Conservation (phyloP, 1,284 basidiomycete genomes). For the Coniferiporia weirii region DNA sequence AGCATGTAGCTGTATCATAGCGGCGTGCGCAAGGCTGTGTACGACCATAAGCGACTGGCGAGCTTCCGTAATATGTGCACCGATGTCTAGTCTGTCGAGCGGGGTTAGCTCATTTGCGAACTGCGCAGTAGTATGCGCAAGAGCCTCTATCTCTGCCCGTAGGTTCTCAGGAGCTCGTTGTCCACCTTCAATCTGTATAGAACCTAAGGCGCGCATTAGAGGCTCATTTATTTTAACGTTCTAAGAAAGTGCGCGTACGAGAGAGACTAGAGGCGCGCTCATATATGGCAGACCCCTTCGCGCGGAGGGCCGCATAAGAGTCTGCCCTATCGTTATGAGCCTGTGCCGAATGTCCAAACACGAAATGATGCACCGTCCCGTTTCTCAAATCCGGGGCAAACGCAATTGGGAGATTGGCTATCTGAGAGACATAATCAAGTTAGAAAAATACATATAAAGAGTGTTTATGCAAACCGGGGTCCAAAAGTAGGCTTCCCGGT, state of each 20-base stretch:
- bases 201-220: not conserved
- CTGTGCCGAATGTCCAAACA: not conserved
- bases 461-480: not conserved
- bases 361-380: conserved; percentile 1
- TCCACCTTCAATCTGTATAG: not conserved
- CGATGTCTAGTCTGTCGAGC: conserved; percentile 18
- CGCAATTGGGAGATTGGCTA: not conserved
- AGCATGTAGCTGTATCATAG: conserved; percentile 33
- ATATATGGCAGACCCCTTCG: conserved; percentile 10
- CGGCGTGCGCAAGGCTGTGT: conserved; percentile 30
- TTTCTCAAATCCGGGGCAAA: not conserved
- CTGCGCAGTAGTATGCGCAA: conserved; percentile 26
- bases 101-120: conserved; percentile 27
- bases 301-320: conserved; percentile 1
- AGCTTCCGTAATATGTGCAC: conserved; percentile 14
- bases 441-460: not conserved
- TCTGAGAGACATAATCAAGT: not conserved
- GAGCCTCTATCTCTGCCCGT: not conserved
- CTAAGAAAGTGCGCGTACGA: not conserved
- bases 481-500: not conserved
- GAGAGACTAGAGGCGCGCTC: conserved; percentile 4
- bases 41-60: conserved; percentile 23
- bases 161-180: not conserved
- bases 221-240: not conserved
- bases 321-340: not conserved